Base-by-base conservation (phyloP, 148 eudicot genomes). In the Persicaria tinctoria region DNA sequence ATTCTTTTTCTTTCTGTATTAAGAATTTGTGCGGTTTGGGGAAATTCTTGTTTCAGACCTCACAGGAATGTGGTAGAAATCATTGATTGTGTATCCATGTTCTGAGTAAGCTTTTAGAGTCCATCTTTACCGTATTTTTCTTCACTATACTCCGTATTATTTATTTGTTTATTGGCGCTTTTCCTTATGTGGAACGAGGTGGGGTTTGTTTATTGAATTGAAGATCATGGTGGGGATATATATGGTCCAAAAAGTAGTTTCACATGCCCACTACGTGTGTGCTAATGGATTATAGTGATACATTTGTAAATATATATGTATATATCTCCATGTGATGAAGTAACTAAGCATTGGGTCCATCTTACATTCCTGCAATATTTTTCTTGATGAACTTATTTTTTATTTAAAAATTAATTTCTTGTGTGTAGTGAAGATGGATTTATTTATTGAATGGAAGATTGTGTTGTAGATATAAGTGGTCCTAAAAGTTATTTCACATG, bases 401-500 rank as follows among this genome's bases (percentile, higher is more conserved):
- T 60, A 27, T 60, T 8, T 60, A 13, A 3, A 20, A 20, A 27
- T 3, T 23, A 13, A 38, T 0, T 60, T 23, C 13, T 23, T 23
- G 5, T 18, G 63, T 57, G 38, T 60, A 60, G 41, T 32, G 41
- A 23, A 13, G 32, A 20, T 13, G 38, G 68, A 23, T 23, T 60
- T 23, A 27, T 60, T 60, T 60, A 27, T 60, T 60, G 1, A 23
- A 3, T 23, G 23, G 44, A 60, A 60, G 68, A 60, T 60, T 13
- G 8, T 27, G 68, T 12, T 60, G 27, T 38, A 41, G 68, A 23
- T 60, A 27, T 60, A 5, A 6, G 68, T 60, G 68, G 68, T 23
- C 68, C 68, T 27, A 23, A 60, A 60, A 23, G 68, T 60, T 60
- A 41, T 57, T 60, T 60, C 68, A 60, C 68, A 14, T 66, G 70